Evolutionary conservation across 2,329 filamentous ascomycete genomes (phyloP), one percentile per base, ranked within the genome.

Genomic region (Xylariaceae sp.): DNA sequence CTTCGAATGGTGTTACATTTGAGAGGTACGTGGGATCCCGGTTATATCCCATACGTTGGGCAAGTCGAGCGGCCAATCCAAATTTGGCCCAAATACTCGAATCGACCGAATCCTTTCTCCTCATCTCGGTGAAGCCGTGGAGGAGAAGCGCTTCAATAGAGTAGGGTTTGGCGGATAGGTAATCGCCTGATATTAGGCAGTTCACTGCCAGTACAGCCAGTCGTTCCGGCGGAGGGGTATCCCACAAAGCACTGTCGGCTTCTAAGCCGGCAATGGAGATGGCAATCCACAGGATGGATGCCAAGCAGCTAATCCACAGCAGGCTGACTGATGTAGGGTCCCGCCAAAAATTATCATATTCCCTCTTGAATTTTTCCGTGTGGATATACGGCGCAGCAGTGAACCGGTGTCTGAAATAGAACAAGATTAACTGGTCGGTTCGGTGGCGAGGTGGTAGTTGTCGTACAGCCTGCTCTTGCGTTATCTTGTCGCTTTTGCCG

Each of bases 1-100:
- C 74, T 48, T 79, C 74, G 52, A 80, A 80, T 0, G 76, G 72
- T 1, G 72, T 73, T 34, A 79, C 68, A 49, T 64, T 69, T 1
- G 72, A 67, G 3, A 79, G 66, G 57, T 72, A 70, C 29, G 66
- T 67, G 2, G 75, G 71, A 44, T 80, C 77, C 6, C 78, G 73
- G 55, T 80, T 77, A 54, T 80, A 80, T 11, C 78, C 78, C 65
- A 77, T 73, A 5, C 75, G 72, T 63, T 80, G 77, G 3, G 78
- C 78, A 27, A 80, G 70, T 4, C 78, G 73, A 2, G 74, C 71
- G 4, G 73, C 71, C 19, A 78, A 68, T 41, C 72, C 72, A 58
- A 77, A 75, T 27, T 78, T 69, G 3, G 74, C 71, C 77, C 77
- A 80, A 27, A 78, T 64, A 2, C 72, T 68, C 4, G 74, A 67